A percentile compares a stretch with the other conserved stretches of the same genome.
Evolutionary conservation across 768 basidiomycete species (phyloP).

Genomic region (Leccinum boreale): DNA sequence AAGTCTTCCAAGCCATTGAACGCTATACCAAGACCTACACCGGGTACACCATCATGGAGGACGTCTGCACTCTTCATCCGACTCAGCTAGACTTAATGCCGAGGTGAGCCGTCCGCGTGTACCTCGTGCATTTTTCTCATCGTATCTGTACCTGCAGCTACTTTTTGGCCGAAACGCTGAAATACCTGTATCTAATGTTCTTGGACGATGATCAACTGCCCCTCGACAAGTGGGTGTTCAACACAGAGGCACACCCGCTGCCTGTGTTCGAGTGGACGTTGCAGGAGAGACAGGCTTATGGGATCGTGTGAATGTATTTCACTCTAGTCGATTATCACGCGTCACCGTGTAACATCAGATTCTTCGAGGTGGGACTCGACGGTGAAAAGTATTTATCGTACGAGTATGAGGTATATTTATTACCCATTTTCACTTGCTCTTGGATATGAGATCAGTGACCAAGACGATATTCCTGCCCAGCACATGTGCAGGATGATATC

Average conservation of each 20-base stretch:
- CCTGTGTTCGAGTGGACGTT: neutral
- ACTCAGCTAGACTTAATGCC: constrained; percentile 58
- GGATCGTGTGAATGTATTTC: neutral
- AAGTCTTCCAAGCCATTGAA: constrained; percentile 65
- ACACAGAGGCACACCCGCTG: neutral
- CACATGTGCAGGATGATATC: too few species aligned
- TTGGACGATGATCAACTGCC: neutral
- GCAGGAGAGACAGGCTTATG: neutral
- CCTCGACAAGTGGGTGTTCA: neutral
- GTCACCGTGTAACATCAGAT: neutral
- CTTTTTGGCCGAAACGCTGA: neutral
- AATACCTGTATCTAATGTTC: neutral
- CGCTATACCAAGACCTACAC: constrained; percentile 49
- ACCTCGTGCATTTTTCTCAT: neutral
- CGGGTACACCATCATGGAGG: constrained; percentile 58
- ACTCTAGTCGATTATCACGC: neutral
- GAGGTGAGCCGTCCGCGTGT: constrained; percentile 44
- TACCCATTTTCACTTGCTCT: too few species aligned
- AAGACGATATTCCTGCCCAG: too few species aligned
- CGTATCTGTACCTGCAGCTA: neutral
- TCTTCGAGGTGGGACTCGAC: neutral
- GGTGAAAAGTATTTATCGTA: neutral
- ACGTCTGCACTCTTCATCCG: constrained; percentile 41
- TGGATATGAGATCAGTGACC: too few species aligned
- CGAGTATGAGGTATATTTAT: neutral